Conservation (phyloP, 495 filamentous ascomycete genomes). For the Aspergillus bridgeri region DNA sequence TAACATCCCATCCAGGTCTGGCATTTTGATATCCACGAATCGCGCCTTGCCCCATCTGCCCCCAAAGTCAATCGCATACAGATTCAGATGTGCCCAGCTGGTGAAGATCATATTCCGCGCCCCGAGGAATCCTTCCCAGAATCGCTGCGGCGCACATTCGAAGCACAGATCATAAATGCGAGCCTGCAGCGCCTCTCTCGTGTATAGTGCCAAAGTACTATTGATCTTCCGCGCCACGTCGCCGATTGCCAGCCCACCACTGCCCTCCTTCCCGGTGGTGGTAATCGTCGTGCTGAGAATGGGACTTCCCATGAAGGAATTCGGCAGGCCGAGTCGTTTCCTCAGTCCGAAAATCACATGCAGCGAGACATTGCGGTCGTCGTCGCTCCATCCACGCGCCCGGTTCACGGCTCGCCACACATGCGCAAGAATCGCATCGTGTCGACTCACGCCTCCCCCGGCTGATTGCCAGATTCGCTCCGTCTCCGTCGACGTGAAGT, state of each 20-base stretch:
- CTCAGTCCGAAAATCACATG: conserved; percentile 6
- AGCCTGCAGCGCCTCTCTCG: neutral
- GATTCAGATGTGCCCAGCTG: conserved; percentile 6
- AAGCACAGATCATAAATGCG: conserved; percentile 6
- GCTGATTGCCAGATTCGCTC: neutral
- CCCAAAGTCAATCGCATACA: conserved; percentile 10
- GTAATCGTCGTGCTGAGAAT: conserved; percentile 4
- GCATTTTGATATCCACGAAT: conserved; percentile 10
- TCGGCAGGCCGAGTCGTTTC: conserved; percentile 5
- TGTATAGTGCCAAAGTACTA: neutral
- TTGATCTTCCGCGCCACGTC: neutral
- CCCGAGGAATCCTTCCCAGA: conserved; percentile 11
- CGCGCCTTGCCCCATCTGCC: neutral
- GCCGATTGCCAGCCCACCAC: neutral
- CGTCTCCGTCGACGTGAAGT: neutral
- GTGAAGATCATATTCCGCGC: conserved; percentile 5
- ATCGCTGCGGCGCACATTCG: conserved; percentile 7
- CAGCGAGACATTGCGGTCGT: neutral
- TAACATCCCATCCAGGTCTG: conserved; percentile 5
- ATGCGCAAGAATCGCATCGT: conserved; percentile 1
- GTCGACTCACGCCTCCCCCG: neutral
- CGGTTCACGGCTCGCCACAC: conserved; percentile 3
- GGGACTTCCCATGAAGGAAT: conserved; percentile 4
- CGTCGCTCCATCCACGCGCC: neutral
- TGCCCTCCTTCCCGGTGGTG: conserved; percentile 5